Evolutionary conservation across 2,329 filamentous ascomycete species (phyloP).

Genomic region (Neocatenulostroma microsporum): DNA sequence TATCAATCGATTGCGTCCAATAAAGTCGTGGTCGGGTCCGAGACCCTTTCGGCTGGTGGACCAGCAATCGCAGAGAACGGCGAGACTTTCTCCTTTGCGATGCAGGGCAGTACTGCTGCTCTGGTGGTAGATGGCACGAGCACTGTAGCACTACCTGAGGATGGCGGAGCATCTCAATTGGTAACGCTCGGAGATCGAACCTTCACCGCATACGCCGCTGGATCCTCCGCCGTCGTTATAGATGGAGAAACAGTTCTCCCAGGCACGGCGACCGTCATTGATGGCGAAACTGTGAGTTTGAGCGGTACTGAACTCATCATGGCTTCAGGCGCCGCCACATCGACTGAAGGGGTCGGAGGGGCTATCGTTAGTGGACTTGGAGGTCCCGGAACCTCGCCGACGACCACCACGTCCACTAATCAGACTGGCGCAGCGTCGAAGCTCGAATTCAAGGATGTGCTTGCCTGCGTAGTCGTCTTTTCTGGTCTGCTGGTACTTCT

Average conservation of each 20-base stretch:
- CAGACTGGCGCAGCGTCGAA: too few species aligned
- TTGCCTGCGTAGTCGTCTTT: too few species aligned
- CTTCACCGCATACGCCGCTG: constrained; percentile 1
- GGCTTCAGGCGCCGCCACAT: background rate
- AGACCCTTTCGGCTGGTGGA: background rate
- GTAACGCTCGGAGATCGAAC: constrained; percentile 1
- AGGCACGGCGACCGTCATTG: background rate
- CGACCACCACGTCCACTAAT: too few species aligned
- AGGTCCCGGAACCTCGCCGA: background rate
- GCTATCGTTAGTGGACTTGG: constrained; percentile 4
- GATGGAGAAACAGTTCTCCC: background rate
- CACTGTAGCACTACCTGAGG: background rate
- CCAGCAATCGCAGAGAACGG: background rate
- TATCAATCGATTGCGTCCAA: background rate
- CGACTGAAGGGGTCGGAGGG: constrained; percentile 1
- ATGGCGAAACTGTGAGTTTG: constrained; percentile 2
- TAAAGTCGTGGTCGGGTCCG: background rate
- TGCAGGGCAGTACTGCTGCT: background rate
- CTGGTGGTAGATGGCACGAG: background rate
- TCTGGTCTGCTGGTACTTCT: too few species aligned
- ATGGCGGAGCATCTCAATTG: background rate
- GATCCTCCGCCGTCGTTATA: background rate
- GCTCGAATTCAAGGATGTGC: too few species aligned
- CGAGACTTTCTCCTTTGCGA: background rate
- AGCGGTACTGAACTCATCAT: constrained; percentile 1